phyloP scores from a whole-genome alignment of 495 filamentous ascomycete species.

The Penicillium antarcticum region DNA sequence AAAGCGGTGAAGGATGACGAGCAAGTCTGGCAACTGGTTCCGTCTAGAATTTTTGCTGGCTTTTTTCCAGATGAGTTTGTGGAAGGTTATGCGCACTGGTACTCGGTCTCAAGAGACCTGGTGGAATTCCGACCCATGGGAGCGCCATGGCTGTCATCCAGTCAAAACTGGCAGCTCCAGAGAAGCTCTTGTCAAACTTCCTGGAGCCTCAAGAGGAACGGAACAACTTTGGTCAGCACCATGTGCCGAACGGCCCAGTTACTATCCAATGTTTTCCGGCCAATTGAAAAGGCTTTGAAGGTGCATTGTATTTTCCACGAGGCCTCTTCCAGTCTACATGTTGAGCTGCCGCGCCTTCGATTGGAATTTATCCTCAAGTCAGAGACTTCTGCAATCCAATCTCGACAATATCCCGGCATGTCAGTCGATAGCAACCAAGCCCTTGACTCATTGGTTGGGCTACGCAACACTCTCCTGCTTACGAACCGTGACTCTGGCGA shows the following conservation, averaged over 20 bases:
- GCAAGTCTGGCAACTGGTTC: no score
- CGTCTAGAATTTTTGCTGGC: no score
- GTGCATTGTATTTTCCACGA: slow-evolving; percentile 27
- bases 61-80: no score
- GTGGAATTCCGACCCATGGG: no score
- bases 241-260: slow-evolving; percentile 22
- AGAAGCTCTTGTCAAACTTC: no score
- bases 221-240: slow-evolving; percentile 35
- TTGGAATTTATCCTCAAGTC: slow-evolving; percentile 45
- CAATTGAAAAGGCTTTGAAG: slow-evolving; percentile 30
- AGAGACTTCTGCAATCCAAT: slow-evolving; percentile 33
- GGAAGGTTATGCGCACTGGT: no score
- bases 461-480: slow-evolving; percentile 53
- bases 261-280: no score
- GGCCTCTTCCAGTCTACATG: slow-evolving; percentile 18
- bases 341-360: slow-evolving; percentile 47
- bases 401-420: slow-evolving; percentile 53
- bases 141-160: no score
- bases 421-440: slow-evolving; percentile 48
- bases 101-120: no score
- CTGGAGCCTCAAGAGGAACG: no score
- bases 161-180: no score
- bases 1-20: no score
- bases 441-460: slow-evolving; percentile 50
- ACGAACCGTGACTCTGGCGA: slow-evolving; percentile 8